Evolutionary conservation across 164 flowering plant species (phyloP), one percentile per base, ranked within the genome.

Genomic region (Hamamelis virginiana): DNA sequence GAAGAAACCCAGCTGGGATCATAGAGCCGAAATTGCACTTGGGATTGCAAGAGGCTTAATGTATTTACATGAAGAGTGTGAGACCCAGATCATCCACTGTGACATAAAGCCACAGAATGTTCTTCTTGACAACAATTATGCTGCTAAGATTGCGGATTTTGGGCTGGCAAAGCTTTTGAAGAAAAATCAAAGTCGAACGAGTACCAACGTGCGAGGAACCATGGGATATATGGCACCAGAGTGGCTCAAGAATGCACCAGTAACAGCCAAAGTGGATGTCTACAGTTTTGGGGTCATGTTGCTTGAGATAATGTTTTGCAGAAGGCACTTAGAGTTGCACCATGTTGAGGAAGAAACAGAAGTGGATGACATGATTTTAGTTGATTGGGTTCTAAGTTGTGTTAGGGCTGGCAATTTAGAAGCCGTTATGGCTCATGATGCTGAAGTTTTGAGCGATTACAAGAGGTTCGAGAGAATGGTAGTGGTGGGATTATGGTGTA

Each of bases 131-230:
- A 41, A 59, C 3, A 43, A 66, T 18, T 52, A 38, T 61, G 71
- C 67, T 5, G 75, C 76, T 0, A 80, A 80, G 56, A 76, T 80
- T 12, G 69, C 82, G 4, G 80, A 80, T 64, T 80, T 80, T 69
- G 82, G 82, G 0, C 28, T 75, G 1, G 76, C 79, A n/a, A 75
- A 78, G 70, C 67, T 78, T 33, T 16, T 75, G 28, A 69, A 47
- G 67, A 68, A 64, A 4, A 78, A 78, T 25, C 74, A 75, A 33
- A 75, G 76, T 18, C 56, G 66, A 51, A 78, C 76, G 5, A 66
- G 51, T 47, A 75, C 78, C 9, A 67, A 62, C 28, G 66, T 63
- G 3, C 57, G 74, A 21, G 81, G 81, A 25, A 78, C 78, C 19
- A 62, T 65, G 69, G 81, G 81, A 14, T 75, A 78, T 27, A 67